A percentile compares a stretch with the other conserved stretches of the same genome.
Evolutionary conservation across 2,329 filamentous ascomycete genomes (phyloP).

Genomic region (Leptodontidium sp.): DNA sequence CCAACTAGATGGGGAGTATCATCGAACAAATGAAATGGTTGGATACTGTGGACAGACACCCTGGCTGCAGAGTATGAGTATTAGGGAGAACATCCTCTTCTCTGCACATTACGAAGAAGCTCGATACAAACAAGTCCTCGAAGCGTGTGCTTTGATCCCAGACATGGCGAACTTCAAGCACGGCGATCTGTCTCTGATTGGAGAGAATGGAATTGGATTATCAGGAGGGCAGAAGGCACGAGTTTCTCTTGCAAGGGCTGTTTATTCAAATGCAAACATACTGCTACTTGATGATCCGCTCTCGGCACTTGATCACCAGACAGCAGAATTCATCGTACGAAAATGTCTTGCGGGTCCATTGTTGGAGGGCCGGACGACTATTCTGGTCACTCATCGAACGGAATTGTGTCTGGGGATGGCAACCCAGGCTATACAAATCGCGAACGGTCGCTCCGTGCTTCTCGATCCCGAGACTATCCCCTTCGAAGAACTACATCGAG

Average conservation of each 20-base stretch:
- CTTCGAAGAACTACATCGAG: constrained; percentile 40
- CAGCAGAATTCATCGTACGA: constrained; percentile 66
- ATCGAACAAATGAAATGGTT: constrained; percentile 62
- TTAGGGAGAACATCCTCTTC: constrained; percentile 73
- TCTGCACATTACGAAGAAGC: constrained; percentile 72
- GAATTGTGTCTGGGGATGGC: constrained; percentile 79
- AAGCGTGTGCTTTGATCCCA: constrained; percentile 67
- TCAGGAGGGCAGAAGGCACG: constrained; percentile 69
- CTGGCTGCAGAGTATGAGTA: constrained; percentile 75
- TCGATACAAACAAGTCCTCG: constrained; percentile 73
- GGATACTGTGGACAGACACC: constrained; percentile 72
- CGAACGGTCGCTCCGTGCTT: constrained; percentile 59
- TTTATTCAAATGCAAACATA: constrained; percentile 63
- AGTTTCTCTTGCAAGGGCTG: constrained; percentile 66
- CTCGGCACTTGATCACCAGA: constrained; percentile 69
- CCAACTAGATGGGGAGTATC: constrained; percentile 46
- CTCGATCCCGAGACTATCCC: constrained; percentile 39
- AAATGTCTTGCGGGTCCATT: constrained; percentile 64
- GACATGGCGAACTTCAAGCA: constrained; percentile 70
- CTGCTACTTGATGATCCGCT: constrained; percentile 67
- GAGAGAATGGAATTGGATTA: constrained; percentile 67
- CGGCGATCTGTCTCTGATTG: constrained; percentile 68
- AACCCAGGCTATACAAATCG: constrained; percentile 75
- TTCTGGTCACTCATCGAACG: constrained; percentile 71
- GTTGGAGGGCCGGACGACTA: constrained; percentile 59